A percentile compares a stretch with the other conserved stretches of the same genome.
phyloP scores from a whole-genome alignment of 2,329 filamentous ascomycete genomes.

The Calonectria ilicicola region DNA sequence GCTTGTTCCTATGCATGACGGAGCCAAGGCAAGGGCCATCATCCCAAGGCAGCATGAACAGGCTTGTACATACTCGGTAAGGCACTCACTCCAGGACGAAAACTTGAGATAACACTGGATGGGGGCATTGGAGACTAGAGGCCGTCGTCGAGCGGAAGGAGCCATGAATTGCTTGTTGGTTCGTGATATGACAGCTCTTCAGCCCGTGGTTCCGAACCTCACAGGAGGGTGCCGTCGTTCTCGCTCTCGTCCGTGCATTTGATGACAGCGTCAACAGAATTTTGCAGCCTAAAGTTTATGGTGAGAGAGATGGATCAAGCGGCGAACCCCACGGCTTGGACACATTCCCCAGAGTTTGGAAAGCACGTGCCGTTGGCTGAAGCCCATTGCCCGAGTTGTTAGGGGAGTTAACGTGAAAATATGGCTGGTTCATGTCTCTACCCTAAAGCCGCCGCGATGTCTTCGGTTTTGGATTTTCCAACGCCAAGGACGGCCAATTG shows the following conservation, averaged over 20 bases:
- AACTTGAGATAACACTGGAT: background rate
- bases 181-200: background rate
- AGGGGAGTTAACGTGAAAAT: background rate
- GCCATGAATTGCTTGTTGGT: background rate
- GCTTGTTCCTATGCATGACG: background rate
- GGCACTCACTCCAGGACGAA: background rate
- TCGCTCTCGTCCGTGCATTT: background rate
- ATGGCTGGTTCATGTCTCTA: background rate
- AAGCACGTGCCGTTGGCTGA: background rate
- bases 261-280: background rate
- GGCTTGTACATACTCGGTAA: background rate
- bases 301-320: background rate
- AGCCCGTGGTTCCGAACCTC: background rate
- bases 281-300: background rate
- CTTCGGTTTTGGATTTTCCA: background rate
- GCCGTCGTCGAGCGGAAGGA: constrained; percentile 1
- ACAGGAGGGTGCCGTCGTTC: background rate
- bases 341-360: background rate
- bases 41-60: background rate
- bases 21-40: too few relatives aligned
- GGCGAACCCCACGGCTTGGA: background rate
- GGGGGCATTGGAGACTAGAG: background rate
- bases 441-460: background rate
- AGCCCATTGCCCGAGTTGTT: background rate
- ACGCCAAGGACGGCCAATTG: background rate